phyloP scores from a whole-genome alignment of 768 basidiomycete genomes.

The Suillus lakei region DNA sequence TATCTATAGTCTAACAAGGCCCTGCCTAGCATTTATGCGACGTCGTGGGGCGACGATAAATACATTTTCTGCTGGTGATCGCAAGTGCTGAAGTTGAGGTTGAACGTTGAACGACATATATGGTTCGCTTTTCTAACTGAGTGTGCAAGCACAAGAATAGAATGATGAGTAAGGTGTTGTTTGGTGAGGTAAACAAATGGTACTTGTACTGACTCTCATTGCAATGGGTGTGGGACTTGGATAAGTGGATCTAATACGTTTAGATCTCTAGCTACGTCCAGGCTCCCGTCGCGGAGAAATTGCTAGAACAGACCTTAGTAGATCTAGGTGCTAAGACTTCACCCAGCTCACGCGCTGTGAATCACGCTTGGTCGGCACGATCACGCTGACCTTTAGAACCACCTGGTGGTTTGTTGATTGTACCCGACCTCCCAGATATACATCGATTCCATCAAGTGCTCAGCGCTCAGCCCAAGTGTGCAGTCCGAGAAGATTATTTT shows the following conservation, averaged over 20 bases:
- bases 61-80: neutral
- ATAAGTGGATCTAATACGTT: neutral
- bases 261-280: neutral
- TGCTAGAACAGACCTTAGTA: neutral
- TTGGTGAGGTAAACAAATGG: neutral
- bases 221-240: too few relatives aligned
- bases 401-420: neutral
- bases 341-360: neutral
- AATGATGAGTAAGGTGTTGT: neutral
- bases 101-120: neutral
- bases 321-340: neutral
- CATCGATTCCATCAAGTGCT: neutral
- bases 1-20: neutral
- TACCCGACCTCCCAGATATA: neutral
- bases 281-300: neutral
- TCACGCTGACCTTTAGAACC: neutral
- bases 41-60: too few relatives aligned
- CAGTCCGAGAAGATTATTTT: conserved; percentile 3
- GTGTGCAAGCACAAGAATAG: too few relatives aligned
- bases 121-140: neutral
- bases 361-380: neutral
- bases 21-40: neutral
- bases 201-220: too few relatives aligned
- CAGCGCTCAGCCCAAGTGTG: neutral
- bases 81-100: neutral